Evolutionary conservation across 805 yeast species (phyloP).

Genomic region (Ogataea degrootiae): DNA sequence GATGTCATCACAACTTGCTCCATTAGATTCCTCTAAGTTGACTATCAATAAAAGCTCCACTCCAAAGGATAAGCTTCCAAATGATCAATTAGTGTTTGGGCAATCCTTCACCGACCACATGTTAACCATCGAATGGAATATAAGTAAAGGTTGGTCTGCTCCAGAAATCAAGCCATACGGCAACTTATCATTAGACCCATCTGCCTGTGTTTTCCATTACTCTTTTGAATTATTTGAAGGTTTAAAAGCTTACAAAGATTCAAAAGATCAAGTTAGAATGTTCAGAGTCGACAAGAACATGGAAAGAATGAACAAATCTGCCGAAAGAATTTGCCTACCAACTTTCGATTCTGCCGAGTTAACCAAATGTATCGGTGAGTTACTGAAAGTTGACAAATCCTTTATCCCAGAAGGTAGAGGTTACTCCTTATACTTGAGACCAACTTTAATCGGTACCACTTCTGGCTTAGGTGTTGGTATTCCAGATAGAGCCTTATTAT

Average conservation of each 20-base stretch:
- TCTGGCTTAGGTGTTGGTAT: constrained; percentile 81
- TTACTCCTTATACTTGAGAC: constrained; percentile 88
- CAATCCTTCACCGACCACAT: constrained; percentile 82
- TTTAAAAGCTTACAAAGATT: constrained; percentile 78
- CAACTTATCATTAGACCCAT: constrained; percentile 73
- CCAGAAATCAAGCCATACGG: constrained; percentile 88
- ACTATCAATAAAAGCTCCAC: constrained; percentile 38
- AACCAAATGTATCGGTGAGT: constrained; percentile 68
- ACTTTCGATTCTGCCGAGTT: constrained; percentile 76
- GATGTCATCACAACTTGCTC: constrained; percentile 28
- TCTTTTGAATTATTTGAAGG: constrained; percentile 96
- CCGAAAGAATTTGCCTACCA: constrained; percentile 86
- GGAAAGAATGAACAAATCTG: constrained; percentile 85
- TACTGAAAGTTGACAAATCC: constrained; percentile 66
- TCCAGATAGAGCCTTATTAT: constrained; percentile 79
- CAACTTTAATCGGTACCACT: constrained; percentile 91
- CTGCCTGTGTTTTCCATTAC: constrained; percentile 88
- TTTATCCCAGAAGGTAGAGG: constrained; percentile 86
- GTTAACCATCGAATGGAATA: constrained; percentile 81
- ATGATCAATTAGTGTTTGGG: constrained; percentile 66
- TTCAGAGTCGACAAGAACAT: constrained; percentile 92
- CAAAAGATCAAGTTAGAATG: constrained; percentile 63
- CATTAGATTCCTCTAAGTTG: constrained; percentile 53
- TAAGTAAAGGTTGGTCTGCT: constrained; percentile 74
- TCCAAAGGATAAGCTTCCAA: constrained; percentile 54